These are phyloP conservation scores for Chaetomium globosum DNA, from an alignment of 2,329 filamentous ascomycete species.

Conservation along the genomic window DNA sequence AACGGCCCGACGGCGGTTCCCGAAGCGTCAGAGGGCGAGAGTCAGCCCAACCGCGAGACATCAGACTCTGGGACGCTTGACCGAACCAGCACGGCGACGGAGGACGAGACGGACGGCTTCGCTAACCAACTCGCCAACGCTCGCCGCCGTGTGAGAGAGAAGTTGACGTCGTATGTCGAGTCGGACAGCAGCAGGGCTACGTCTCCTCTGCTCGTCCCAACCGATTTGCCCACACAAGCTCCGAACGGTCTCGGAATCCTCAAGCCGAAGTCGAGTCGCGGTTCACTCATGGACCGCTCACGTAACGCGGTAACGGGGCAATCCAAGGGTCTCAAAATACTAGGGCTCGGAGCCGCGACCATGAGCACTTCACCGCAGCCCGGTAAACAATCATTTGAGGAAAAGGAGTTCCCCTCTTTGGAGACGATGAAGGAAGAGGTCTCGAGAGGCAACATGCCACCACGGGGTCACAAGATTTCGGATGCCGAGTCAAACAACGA, in stretches of 20 bases:
- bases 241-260: conserved; percentile 55
- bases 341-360: conserved; percentile 55
- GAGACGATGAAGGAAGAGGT: conserved; percentile 39
- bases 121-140: conserved; percentile 71
- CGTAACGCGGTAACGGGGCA: conserved; percentile 47
- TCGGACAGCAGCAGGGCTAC: conserved; percentile 56
- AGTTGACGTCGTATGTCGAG: conserved; percentile 69
- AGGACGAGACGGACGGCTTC: conserved; percentile 68
- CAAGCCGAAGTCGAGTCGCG: conserved; percentile 67
- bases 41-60: conserved; percentile 19
- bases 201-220: conserved; percentile 45
- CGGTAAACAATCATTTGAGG: conserved; percentile 45
- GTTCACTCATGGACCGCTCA: conserved; percentile 59
- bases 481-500: conserved; percentile 30
- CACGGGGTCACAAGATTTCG: conserved; percentile 6
- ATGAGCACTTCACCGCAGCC: conserved; percentile 48
- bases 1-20: conserved; percentile 23
- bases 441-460: conserved; percentile 18
- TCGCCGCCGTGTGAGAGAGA: conserved; percentile 71
- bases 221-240: conserved; percentile 39
- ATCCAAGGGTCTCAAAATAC: conserved; percentile 63
- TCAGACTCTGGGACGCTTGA: conserved; percentile 16
- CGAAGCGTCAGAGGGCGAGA: conserved; percentile 6
- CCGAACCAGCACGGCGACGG: conserved; percentile 40
- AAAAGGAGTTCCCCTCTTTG: conserved; percentile 36